Conservation (phyloP, 345 rosid genomes). For the Xanthoceras sorbifolium region DNA sequence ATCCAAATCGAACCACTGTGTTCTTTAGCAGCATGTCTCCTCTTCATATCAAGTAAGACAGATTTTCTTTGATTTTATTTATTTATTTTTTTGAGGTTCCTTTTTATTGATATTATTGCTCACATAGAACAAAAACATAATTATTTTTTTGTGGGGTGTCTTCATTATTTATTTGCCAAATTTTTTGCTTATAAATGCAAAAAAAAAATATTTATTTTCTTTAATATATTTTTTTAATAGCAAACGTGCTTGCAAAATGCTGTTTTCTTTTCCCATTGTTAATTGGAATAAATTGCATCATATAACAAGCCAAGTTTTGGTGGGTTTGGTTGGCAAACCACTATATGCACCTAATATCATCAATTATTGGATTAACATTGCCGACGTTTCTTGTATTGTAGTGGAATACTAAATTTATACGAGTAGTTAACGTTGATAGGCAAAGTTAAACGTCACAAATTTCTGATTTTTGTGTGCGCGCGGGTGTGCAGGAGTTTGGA, state of each 20-base stretch:
- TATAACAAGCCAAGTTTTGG: slow-evolving; percentile 14
- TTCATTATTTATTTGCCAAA: neutral
- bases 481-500: slow-evolving; percentile 64
- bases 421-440: too few species aligned
- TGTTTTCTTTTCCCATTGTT: too few species aligned
- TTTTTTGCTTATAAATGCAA: too few species aligned
- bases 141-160: neutral
- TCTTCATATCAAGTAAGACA: slow-evolving; percentile 69
- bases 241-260: too few species aligned
- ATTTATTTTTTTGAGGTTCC: neutral
- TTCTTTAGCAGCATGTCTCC: slow-evolving; percentile 98
- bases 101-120: neutral
- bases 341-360: neutral
- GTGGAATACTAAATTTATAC: too few species aligned
- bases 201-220: too few species aligned
- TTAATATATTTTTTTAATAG: too few species aligned
- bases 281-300: neutral
- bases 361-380: neutral
- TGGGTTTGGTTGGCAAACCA: slow-evolving; percentile 26
- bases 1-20: slow-evolving; percentile 70
- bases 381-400: neutral
- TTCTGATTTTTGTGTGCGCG: too few species aligned
- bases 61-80: too few species aligned
- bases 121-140: neutral
- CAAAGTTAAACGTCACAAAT: too few species aligned